phyloP scores from a whole-genome alignment of 1,139 yeast genomes.

The Meyerozyma smithsonii region DNA sequence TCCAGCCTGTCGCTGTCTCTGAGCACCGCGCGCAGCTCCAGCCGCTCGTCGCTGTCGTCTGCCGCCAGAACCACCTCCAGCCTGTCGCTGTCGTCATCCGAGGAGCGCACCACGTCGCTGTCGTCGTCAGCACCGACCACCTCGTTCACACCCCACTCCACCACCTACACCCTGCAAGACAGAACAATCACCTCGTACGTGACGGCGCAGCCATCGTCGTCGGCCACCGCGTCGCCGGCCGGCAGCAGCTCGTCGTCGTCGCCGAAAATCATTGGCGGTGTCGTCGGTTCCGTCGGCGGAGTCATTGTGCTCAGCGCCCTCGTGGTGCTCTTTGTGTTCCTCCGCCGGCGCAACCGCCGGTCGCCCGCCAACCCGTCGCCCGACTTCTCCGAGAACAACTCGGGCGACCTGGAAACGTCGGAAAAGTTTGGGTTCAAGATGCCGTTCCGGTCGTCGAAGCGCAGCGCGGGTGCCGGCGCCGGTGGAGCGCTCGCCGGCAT shows the following conservation, averaged over 20 bases:
- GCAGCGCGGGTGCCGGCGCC: constrained; percentile 8
- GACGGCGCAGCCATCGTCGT: constrained; percentile 19
- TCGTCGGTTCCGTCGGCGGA: constrained; percentile 48
- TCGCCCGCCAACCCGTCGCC: constrained; percentile 43
- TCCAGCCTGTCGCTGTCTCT: constrained; percentile 3
- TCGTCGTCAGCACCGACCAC: constrained; percentile 4
- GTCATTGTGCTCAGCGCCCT: constrained; percentile 36
- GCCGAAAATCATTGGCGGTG: constrained; percentile 41
- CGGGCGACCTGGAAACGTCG: constrained; percentile 3
- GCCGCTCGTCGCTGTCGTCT: constrained; percentile 11
- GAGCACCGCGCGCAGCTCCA: constrained; percentile 7
- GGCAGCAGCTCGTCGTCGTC: constrained; percentile 13
- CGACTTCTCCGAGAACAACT: constrained; percentile 32
- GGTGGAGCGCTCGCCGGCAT: constrained; percentile 15
- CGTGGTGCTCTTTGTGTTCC: constrained; percentile 33
- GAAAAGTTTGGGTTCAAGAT: constrained; percentile 23
- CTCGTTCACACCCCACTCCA: constrained; percentile 10
- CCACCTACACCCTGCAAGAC: constrained; percentile 26
- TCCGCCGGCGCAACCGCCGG: constrained; percentile 28
- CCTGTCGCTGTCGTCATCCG: neutral
- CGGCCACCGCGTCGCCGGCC: constrained; percentile 14
- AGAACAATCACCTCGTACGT: constrained; percentile 42
- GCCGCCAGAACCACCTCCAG: constrained; percentile 2
- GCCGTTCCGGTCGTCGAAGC: constrained; percentile 22
- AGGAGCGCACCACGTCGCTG: neutral